These are phyloP conservation scores for Rhizopogon vulgaris DNA, from an alignment of 768 basidiomycete species.

Conservation along the genomic window DNA sequence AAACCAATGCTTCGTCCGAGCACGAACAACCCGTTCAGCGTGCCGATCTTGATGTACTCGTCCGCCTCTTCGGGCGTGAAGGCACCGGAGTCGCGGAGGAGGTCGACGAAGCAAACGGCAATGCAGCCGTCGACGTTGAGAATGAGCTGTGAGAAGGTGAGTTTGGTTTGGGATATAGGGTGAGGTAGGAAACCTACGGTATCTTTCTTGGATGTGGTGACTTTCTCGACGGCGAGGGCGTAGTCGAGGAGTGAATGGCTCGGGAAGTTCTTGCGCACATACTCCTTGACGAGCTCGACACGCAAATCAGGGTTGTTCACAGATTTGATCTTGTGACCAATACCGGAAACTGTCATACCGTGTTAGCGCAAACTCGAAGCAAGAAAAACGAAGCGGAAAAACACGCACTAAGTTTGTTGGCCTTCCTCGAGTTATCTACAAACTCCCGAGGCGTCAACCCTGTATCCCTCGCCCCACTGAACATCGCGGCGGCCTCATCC, in stretches of 20 bases:
- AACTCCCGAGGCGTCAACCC: constrained; percentile 98
- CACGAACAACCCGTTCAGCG: constrained; percentile 94
- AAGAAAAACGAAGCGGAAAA: background rate
- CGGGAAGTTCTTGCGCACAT: constrained; percentile 93
- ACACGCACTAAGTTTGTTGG: constrained; percentile 83
- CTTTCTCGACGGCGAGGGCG: constrained; percentile 94
- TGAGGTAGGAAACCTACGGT: constrained; percentile 48
- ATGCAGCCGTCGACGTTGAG: constrained; percentile 96
- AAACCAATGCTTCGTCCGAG: constrained; percentile 97
- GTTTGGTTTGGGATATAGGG: background rate
- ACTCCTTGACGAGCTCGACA: constrained; percentile 93
- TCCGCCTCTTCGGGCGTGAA: constrained; percentile 95
- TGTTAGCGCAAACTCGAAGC: background rate
- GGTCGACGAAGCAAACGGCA: constrained; percentile 93
- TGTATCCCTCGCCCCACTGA: constrained; percentile 84
- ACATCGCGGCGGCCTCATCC: constrained; percentile 95
- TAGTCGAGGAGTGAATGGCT: constrained; percentile 89
- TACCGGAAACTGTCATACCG: constrained; percentile 70
- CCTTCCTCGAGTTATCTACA: constrained; percentile 88
- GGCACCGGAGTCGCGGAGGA: constrained; percentile 86
- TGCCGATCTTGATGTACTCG: constrained; percentile 96
- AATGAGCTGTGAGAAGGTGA: constrained; percentile 54
- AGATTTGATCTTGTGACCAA: constrained; percentile 99
- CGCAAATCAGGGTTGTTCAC: constrained; percentile 94
- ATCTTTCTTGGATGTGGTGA: constrained; percentile 97